These are phyloP conservation scores for Ceratopteris richardii DNA, from an alignment of 75 land plant species.

Conservation along the genomic window DNA sequence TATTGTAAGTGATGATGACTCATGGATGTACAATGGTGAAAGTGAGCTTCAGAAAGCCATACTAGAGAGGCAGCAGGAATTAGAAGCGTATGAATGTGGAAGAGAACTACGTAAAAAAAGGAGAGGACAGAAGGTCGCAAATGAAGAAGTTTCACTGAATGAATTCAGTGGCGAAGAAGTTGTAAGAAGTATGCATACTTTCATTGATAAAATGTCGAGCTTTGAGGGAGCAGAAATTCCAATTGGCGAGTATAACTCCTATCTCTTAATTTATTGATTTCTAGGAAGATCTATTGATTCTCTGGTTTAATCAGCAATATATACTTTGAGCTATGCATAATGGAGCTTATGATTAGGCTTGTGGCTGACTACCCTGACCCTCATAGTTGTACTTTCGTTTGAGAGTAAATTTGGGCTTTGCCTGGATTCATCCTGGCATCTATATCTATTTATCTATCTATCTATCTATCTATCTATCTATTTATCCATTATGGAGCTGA, in stretches of 20 bases:
- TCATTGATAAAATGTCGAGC: conserved; percentile 71
- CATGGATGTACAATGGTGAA: conserved; percentile 89
- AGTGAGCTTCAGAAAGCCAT: conserved; percentile 63
- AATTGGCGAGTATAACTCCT: conserved; percentile 31
- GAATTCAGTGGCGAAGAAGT: conserved; percentile 46
- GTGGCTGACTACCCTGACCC: too few relatives aligned
- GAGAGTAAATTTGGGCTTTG: too few relatives aligned
- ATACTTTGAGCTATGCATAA: too few relatives aligned
- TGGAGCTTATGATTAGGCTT: too few relatives aligned
- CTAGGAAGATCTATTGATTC: too few relatives aligned
- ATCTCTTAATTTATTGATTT: too few relatives aligned
- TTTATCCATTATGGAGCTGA: too few relatives aligned
- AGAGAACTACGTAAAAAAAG: conserved; percentile 27
- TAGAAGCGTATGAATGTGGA: conserved; percentile 56
- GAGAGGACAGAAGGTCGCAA: conserved; percentile 8
- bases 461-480: too few relatives aligned
- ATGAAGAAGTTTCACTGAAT: conserved; percentile 2
- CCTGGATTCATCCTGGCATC: too few relatives aligned
- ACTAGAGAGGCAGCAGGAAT: conserved; percentile 67
- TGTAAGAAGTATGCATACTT: conserved; percentile 62
- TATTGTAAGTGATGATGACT: conserved; percentile 65
- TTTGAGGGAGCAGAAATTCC: conserved; percentile 89
- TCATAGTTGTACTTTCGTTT: too few relatives aligned
- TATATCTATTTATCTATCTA: too few relatives aligned
- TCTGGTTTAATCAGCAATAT: too few relatives aligned